Conservation (phyloP, 208 protist genomes). For the Leishmania lainsoni region DNA sequence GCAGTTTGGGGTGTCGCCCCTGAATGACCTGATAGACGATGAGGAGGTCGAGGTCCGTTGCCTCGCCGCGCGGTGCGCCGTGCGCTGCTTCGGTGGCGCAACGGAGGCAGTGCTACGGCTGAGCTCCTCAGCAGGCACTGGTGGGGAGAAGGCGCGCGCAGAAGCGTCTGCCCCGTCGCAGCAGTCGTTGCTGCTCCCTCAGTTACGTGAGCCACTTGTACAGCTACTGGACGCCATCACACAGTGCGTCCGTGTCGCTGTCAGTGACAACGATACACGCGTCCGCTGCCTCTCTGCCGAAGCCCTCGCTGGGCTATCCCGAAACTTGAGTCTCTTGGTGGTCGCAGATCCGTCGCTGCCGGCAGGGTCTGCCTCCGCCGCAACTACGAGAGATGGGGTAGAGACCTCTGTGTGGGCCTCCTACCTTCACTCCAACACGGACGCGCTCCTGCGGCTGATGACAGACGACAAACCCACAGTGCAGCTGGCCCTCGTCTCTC, state of each 20-base stretch:
- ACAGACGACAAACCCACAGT: slow-evolving; percentile 62
- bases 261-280: slow-evolving; percentile 48
- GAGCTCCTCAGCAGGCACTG: slow-evolving; percentile 15
- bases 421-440: slow-evolving; percentile 47
- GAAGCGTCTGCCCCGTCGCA: background rate
- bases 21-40: slow-evolving; percentile 40
- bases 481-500: slow-evolving; percentile 66
- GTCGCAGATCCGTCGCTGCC: slow-evolving; percentile 23
- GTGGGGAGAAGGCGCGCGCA: background rate
- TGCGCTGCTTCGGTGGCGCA: slow-evolving; percentile 35
- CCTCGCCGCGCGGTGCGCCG: slow-evolving; percentile 39
- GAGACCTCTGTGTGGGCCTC: slow-evolving; percentile 28
- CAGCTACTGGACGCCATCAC: slow-evolving; percentile 42
- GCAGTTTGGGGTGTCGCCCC: slow-evolving; percentile 24
- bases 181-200: slow-evolving; percentile 5
- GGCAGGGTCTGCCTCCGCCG: background rate
- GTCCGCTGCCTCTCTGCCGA: slow-evolving; percentile 58
- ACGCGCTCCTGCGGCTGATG: slow-evolving; percentile 56
- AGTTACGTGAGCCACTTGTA: slow-evolving; percentile 13
- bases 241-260: slow-evolving; percentile 32
- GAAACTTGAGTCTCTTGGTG: slow-evolving; percentile 55
- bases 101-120: slow-evolving; percentile 38
- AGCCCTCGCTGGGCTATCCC: slow-evolving; percentile 54
- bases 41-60: slow-evolving; percentile 74
- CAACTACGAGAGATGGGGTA: background rate